Evolutionary conservation across 2,329 filamentous ascomycete species (phyloP).

Genomic region (Aureobasidium leucospermi): DNA sequence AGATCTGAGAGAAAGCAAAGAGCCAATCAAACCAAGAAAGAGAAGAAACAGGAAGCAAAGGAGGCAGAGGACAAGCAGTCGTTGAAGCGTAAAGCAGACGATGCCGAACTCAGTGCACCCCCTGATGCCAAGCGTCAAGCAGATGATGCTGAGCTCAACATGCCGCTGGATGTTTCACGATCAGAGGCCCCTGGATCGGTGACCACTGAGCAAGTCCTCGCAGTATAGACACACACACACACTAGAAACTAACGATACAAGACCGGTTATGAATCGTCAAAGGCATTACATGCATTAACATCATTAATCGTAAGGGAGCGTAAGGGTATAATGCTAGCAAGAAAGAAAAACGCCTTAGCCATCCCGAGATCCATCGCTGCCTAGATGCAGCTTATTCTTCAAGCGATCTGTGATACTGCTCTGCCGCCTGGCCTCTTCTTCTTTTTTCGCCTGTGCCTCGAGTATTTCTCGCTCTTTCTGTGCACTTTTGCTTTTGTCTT

Average conservation of each 20-base stretch:
- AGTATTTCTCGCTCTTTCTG: slow-evolving; percentile 52
- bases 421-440: slow-evolving; percentile 38
- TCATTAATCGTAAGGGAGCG: neutral
- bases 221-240: slow-evolving; percentile 15
- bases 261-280: neutral
- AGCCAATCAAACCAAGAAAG: slow-evolving; percentile 21
- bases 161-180: slow-evolving; percentile 21
- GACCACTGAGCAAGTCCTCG: slow-evolving; percentile 21
- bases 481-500: slow-evolving; percentile 54
- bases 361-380: neutral
- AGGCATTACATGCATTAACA: neutral
- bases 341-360: neutral
- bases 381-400: slow-evolving; percentile 8
- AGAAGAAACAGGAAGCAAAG: slow-evolving; percentile 29
- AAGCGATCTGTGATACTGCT: neutral
- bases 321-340: neutral
- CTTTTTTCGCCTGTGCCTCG: slow-evolving; percentile 29
- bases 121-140: slow-evolving; percentile 22
- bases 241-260: neutral
- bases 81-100: slow-evolving; percentile 15
- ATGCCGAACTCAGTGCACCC: neutral
- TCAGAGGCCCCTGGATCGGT: slow-evolving; percentile 23
- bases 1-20: slow-evolving; percentile 36
- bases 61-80: slow-evolving; percentile 18
- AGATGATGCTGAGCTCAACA: slow-evolving; percentile 22